Evolutionary conservation across 2,329 filamentous ascomycete genomes (phyloP), one percentile per base, ranked within the genome.

Genomic region (Zasmidium cellare): DNA sequence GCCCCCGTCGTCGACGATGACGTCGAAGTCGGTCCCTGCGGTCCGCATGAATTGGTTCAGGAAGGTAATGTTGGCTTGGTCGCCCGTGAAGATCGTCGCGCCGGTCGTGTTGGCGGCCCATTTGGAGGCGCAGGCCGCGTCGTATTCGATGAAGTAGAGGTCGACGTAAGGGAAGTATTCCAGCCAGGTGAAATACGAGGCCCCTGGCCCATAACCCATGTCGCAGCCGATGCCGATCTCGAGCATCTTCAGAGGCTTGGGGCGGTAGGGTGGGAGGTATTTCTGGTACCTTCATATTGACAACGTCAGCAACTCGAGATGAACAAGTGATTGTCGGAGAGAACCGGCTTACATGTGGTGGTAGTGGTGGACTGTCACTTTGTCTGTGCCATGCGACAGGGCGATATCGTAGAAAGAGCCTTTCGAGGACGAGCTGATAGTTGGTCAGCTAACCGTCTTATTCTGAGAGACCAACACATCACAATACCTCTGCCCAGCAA

Each of bases 161-260:
- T 78, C 72, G 9, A 78, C 67, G 16, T 72, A 53, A 1, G 74
- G 67, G 38, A 78, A 72, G 55, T 73, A 77, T 28, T 77, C 74
- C 2, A 74, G 69, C 75, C 75, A 78, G 16, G 74, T 75, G 60
- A 75, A 69, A 57, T 76, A 78, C 3, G 72, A 75, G 12, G 71
- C 71, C 2, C 74, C 75, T 0, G 74, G 74, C 6, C 74, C 74
- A 25, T 76, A 74, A 3, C 55, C 53, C 73, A 74, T 74, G 51
- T 73, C 70, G 63, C 76, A 78, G 9, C 75, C 76, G 6, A 78
- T 71, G 1, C 76, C 74, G 51, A 77, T 76, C 53, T 77, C 75
- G 3, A 78, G 72, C 63, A 78, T 70, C 62, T 76, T 78, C 53
- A 77, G 19, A 25, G 59, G 69, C 44, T 67, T 61, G 55, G 72